Percentiles rank a stretch among this genome's conserved stretches.
Conservation (phyloP, 305 asterid species). For the Fraxinus paxiana region DNA sequence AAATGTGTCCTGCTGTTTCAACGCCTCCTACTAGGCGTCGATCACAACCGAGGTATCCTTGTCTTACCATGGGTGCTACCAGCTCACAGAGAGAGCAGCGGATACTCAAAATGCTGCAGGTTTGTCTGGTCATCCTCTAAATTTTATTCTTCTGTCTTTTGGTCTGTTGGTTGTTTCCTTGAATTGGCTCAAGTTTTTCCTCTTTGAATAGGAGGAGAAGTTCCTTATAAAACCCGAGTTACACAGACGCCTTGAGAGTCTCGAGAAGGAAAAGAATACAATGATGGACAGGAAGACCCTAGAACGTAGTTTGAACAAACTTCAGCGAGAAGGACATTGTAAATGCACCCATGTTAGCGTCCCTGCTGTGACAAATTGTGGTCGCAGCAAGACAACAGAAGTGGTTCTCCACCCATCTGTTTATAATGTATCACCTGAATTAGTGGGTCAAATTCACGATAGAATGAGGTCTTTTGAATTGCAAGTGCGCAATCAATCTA, state of each 20-base stretch:
- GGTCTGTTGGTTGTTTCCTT: conserved; percentile 17
- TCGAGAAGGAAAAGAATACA: conserved; percentile 60
- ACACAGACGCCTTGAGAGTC: conserved; percentile 65
- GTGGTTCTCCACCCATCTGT: conserved; percentile 84
- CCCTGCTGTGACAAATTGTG: conserved; percentile 80
- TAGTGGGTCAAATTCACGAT: conserved; percentile 69
- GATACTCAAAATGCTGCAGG: conserved; percentile 83
- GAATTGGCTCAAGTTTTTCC: conserved; percentile 15
- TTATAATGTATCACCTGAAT: conserved; percentile 47
- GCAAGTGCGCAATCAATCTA: conserved; percentile 53
- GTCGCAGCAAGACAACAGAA: conserved; percentile 53
- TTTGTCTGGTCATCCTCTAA: conserved; percentile 32
- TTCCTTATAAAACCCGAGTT: conserved; percentile 75
- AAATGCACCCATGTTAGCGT: conserved; percentile 60
- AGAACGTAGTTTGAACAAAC: conserved; percentile 70
- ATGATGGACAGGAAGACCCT: conserved; percentile 74
- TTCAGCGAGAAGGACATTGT: conserved; percentile 79
- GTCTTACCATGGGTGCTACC: conserved; percentile 48
- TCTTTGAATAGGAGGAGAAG: conserved; percentile 77
- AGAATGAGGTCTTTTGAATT: conserved; percentile 64
- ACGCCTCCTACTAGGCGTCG: conserved; percentile 53
- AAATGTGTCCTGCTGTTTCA: conserved; percentile 35
- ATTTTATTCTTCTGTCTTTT: conserved; percentile 16
- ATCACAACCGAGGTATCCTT: conserved; percentile 48
- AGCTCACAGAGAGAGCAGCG: conserved; percentile 69